Evolutionary conservation across 805 yeast species (phyloP).

Genomic region (Myxozyma vanderwaltii): DNA sequence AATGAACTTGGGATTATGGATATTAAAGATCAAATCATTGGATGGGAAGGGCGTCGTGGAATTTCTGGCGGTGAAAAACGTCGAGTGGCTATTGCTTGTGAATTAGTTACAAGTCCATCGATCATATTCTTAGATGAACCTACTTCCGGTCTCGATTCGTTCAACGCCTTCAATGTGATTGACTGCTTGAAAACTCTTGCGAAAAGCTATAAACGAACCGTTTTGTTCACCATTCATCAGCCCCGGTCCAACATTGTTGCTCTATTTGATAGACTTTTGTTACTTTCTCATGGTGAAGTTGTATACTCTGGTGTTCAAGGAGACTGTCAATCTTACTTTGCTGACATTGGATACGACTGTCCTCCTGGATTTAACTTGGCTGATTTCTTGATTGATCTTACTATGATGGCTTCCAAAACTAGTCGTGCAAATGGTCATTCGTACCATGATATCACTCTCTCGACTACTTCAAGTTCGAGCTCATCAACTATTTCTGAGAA

Average conservation of each 20-base stretch:
- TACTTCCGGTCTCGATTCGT: constrained; percentile 93
- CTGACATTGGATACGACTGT: constrained; percentile 72
- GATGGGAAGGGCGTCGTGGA: constrained; percentile 87
- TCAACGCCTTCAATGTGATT: constrained; percentile 87
- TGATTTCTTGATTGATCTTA: constrained; percentile 79
- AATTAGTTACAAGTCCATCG: constrained; percentile 84
- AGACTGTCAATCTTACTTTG: constrained; percentile 73
- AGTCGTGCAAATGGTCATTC: constrained; percentile 10
- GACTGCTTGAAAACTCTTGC: constrained; percentile 82
- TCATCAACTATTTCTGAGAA: background rate
- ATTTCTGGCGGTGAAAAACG: constrained; percentile 92
- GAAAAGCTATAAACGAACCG: constrained; percentile 77
- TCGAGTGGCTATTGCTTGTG: constrained; percentile 92
- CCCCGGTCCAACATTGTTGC: constrained; percentile 96
- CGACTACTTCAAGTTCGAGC: background rate
- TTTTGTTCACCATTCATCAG: constrained; percentile 92
- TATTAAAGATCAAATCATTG: constrained; percentile 83
- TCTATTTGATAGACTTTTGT: constrained; percentile 75
- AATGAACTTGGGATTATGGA: constrained; percentile 79
- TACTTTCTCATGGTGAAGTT: constrained; percentile 81
- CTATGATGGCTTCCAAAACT: constrained; percentile 56
- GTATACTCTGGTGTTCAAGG: constrained; percentile 86
- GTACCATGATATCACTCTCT: background rate
- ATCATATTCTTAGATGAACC: constrained; percentile 87
- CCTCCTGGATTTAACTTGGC: constrained; percentile 93